Conservation (phyloP, 2,329 filamentous ascomycete species). For the Aureobasidium musti region DNA sequence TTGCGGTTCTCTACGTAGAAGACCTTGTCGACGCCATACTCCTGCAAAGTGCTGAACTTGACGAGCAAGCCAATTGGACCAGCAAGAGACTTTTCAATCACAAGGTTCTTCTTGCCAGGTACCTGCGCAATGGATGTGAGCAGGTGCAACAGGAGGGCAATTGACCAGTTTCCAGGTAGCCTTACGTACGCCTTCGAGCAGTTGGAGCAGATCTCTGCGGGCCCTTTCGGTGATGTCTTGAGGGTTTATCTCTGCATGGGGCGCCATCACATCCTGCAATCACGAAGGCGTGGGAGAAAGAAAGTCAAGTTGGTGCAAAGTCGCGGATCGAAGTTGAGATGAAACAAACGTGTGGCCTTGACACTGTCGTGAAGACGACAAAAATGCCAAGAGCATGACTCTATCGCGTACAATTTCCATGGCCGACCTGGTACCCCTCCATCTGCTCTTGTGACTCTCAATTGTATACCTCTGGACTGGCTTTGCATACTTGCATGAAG, state of each 20-base stretch:
- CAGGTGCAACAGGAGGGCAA: background rate
- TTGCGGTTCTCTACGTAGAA: slow-evolving; percentile 97
- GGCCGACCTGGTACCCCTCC: slow-evolving; percentile 9
- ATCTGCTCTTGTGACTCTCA: slow-evolving; percentile 4
- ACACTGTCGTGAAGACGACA: slow-evolving; percentile 20
- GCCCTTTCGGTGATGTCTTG: slow-evolving; percentile 78
- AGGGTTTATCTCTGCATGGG: slow-evolving; percentile 61
- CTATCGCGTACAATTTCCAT: slow-evolving; percentile 6
- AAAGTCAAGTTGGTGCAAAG: slow-evolving; percentile 12
- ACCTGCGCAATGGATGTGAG: slow-evolving; percentile 61
- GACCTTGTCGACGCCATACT: slow-evolving; percentile 97
- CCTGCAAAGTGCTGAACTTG: slow-evolving; percentile 92
- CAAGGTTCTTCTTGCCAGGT: slow-evolving; percentile 96
- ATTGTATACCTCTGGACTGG: slow-evolving; percentile 7
- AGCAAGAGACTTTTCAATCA: slow-evolving; percentile 87
- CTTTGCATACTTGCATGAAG: slow-evolving; percentile 29
- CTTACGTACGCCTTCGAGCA: slow-evolving; percentile 90
- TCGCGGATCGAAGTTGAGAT: background rate
- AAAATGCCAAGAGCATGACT: slow-evolving; percentile 19
- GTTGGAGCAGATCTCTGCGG: slow-evolving; percentile 82
- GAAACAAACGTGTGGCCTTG: background rate
- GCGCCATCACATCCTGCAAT: slow-evolving; percentile 41
- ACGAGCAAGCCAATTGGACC: slow-evolving; percentile 88
- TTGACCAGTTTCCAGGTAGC: slow-evolving; percentile 32
- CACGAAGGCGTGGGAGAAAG: slow-evolving; percentile 13